phyloP scores from a whole-genome alignment of 352 stramenopile genomes.

The Phytopythium cucurbitacearum region DNA sequence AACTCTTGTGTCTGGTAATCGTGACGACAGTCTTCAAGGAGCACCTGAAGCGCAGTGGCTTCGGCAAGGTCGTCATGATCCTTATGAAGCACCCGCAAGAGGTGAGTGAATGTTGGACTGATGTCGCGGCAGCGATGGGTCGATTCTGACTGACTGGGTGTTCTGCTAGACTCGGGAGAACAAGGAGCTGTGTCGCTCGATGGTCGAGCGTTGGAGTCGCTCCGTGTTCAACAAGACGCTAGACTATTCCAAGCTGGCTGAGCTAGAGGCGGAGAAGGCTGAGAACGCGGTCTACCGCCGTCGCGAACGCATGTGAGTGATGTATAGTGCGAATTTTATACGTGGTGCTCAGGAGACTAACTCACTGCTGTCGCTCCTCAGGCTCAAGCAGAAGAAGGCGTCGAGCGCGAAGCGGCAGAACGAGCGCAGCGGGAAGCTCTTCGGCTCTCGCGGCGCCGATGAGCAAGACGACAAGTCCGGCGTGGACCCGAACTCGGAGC shows the following conservation, averaged over 20 bases:
- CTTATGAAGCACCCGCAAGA: conserved; percentile 86
- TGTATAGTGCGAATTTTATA: not conserved
- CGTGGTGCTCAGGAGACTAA: too few species aligned
- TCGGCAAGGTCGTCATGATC: conserved; percentile 86
- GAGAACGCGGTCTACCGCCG: conserved; percentile 73
- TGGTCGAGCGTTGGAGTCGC: conserved; percentile 86
- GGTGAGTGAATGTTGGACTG: conserved; percentile 20
- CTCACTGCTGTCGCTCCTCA: conserved; percentile 1
- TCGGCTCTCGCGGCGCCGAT: conserved; percentile 27
- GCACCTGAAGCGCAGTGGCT: conserved; percentile 85
- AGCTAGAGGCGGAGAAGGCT: conserved; percentile 82
- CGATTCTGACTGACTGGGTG: not conserved
- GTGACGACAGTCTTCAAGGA: conserved; percentile 75
- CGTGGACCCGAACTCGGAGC: conserved; percentile 39
- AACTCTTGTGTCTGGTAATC: not conserved
- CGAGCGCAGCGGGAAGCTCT: conserved; percentile 45
- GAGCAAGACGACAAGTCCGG: conserved; percentile 28
- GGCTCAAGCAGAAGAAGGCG: conserved; percentile 42
- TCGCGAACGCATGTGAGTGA: conserved; percentile 34
- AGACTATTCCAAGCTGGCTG: conserved; percentile 82
- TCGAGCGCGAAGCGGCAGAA: conserved; percentile 13
- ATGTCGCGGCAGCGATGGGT: not conserved
- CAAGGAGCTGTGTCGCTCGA: conserved; percentile 79
- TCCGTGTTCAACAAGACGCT: conserved; percentile 88
- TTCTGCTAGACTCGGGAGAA: conserved; percentile 64